Evolutionary conservation across 805 yeast genomes (phyloP).

Genomic region (Nakazawaea holstii): DNA sequence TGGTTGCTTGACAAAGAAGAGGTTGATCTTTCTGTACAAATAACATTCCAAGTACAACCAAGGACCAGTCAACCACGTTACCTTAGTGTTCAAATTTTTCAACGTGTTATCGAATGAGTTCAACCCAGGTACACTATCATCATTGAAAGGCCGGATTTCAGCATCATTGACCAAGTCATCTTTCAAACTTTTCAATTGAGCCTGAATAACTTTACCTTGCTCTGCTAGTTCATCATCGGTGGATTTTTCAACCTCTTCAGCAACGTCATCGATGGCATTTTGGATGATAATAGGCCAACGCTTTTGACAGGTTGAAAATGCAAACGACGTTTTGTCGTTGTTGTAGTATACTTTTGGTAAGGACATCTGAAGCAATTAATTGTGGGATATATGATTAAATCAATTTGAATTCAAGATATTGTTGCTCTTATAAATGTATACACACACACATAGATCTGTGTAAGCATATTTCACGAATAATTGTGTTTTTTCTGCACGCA

Average conservation of each 20-base stretch:
- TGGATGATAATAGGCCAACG: constrained; percentile 87
- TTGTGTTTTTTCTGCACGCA: too few species aligned
- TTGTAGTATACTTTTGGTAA: constrained; percentile 53
- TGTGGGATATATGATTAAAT: too few species aligned
- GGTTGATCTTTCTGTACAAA: constrained; percentile 63
- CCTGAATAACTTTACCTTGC: constrained; percentile 45
- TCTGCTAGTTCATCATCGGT: constrained; percentile 21
- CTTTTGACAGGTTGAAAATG: constrained; percentile 64
- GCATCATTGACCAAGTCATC: constrained; percentile 37
- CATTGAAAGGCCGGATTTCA: constrained; percentile 37
- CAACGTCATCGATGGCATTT: constrained; percentile 61
- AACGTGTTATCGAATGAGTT: constrained; percentile 56
- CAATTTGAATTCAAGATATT: not conserved
- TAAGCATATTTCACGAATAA: too few species aligned
- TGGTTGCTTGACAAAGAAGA: constrained; percentile 31
- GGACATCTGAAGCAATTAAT: not conserved
- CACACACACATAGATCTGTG: too few species aligned
- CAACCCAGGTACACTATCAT: constrained; percentile 37
- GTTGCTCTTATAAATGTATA: not conserved
- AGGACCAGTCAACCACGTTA: constrained; percentile 79
- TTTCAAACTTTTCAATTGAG: constrained; percentile 37
- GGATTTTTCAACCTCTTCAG: constrained; percentile 10
- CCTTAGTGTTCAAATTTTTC: constrained; percentile 14
- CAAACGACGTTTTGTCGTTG: constrained; percentile 74
- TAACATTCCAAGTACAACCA: constrained; percentile 90